Base-by-base conservation (phyloP, 257 asterid species). In the Oldenlandia corymbosa region DNA sequence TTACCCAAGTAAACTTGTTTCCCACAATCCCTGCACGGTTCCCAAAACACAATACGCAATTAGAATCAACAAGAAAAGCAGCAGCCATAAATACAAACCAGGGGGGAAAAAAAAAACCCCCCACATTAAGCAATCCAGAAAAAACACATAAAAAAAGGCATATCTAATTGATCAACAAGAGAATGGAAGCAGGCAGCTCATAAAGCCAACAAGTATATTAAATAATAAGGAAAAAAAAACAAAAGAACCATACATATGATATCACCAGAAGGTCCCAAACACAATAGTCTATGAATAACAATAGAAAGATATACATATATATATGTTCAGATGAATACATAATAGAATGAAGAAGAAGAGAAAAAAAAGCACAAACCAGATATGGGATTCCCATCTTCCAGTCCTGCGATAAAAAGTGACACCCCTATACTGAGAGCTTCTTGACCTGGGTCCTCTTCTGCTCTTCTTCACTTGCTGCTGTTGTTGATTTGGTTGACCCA, bases 331-430 rank as follows among this genome's bases (percentile, higher is more conserved):
- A n/a, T n/a, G n/a, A n/a, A n/a, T n/a, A n/a, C n/a, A n/a, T n/a
- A n/a, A n/a, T n/a, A n/a, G n/a, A n/a, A n/a, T n/a, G n/a, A n/a
- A 54, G 41, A 30, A 13, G 30, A 28, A 54, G 5, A 21, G n/a
- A 6, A 18, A 17, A 10, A 24, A 24, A 10, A 41, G 54, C 37
- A 62, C 61, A 18, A 42, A 90, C 98, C 98, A 91, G 83, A 91
- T 91, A 68, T 91, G 96, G 8, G 98, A 91, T 76, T 91, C 98
- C 98, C 98, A 91, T 84, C 98, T 80, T 28, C 98, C 98, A 57
- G 96, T 88, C 69, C 98, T 79, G 57, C 96, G 87, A 72, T 91
- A 91, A 75, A 91, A 91, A 69, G 98, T 91, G 60, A 91, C 96
- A 13, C 98, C 98, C n/a, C 96, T 88, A 67, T 88, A 91, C 75